Conservation (phyloP, 2,329 filamentous ascomycete species). For the Aureobasidium melanogenum region DNA sequence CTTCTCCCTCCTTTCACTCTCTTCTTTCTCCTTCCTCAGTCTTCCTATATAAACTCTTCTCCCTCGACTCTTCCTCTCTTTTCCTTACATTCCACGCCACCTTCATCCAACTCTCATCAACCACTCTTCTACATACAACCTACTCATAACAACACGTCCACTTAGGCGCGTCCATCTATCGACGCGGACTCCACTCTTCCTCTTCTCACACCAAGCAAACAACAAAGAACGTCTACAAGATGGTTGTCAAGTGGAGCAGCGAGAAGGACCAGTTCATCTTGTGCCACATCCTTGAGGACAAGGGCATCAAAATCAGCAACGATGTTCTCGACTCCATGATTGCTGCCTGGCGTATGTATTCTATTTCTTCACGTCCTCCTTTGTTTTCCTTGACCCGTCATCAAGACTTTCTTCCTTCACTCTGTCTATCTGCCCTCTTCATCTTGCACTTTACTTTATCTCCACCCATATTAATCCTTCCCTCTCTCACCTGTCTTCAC, state of each 20-base stretch:
- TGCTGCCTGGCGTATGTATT: conserved; percentile 13
- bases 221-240: not conserved
- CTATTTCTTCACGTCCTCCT: not conserved
- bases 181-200: not conserved
- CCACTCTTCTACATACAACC: not conserved
- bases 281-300: conserved; percentile 3
- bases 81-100: not conserved
- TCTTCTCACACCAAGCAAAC: not conserved
- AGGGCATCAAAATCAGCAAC: conserved; percentile 2
- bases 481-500: not conserved
- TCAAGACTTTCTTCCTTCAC: not conserved
- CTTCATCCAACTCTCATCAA: not conserved
- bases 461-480: not conserved
- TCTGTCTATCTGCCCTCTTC: not conserved
- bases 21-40: not conserved
- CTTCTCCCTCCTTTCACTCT: not conserved
- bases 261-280: conserved; percentile 14
- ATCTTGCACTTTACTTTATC: not conserved
- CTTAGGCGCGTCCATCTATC: not conserved
- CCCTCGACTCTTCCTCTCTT: not conserved
- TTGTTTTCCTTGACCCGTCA: not conserved
- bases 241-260: conserved; percentile 15
- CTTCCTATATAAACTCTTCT: not conserved
- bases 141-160: not conserved
- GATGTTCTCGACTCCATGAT: conserved; percentile 4